These are phyloP conservation scores for Omphalea diandra DNA, from an alignment of 441 rosid genomes.

Conservation along the genomic window DNA sequence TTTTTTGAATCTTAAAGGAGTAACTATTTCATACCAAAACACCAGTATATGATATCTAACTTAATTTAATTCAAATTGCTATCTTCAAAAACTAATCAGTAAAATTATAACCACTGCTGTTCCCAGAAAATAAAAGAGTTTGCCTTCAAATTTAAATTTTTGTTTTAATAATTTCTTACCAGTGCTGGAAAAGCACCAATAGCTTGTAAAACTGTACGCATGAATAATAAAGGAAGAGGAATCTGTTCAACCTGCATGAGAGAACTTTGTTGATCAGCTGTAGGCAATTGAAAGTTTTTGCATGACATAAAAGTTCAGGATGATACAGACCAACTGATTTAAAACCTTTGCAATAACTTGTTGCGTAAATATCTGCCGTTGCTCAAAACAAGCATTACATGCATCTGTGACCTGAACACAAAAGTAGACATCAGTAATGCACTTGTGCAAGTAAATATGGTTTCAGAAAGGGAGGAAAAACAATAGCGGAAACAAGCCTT, in stretches of 20 bases:
- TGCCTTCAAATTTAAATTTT: neutral
- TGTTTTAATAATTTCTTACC: conserved; percentile 53
- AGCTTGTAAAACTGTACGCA: conserved; percentile 98
- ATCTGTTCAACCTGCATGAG: conserved; percentile 88
- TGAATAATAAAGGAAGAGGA: conserved; percentile 96
- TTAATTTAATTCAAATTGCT: neutral
- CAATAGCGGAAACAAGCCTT: conserved; percentile 45
- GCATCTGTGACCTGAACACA: conserved; percentile 87
- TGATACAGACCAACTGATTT: conserved; percentile 86
- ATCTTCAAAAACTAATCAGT: neutral
- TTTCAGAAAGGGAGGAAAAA: conserved; percentile 8
- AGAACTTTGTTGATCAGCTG: conserved; percentile 25
- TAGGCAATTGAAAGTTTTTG: conserved; percentile 16
- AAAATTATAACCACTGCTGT: neutral
- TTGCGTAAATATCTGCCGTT: conserved; percentile 82
- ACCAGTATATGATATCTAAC: neutral
- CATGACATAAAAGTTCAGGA: conserved; percentile 16
- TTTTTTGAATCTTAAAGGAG: neutral
- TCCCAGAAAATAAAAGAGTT: neutral
- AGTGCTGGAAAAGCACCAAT: conserved; percentile 95
- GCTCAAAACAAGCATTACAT: conserved; percentile 96
- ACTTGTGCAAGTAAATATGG: conserved; percentile 8
- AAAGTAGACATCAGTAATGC: conserved; percentile 25
- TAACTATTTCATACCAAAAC: neutral
- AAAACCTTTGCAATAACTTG: conserved; percentile 95